Conservation (phyloP, 1,284 basidiomycete genomes). For the Irpex rosettiformis region DNA sequence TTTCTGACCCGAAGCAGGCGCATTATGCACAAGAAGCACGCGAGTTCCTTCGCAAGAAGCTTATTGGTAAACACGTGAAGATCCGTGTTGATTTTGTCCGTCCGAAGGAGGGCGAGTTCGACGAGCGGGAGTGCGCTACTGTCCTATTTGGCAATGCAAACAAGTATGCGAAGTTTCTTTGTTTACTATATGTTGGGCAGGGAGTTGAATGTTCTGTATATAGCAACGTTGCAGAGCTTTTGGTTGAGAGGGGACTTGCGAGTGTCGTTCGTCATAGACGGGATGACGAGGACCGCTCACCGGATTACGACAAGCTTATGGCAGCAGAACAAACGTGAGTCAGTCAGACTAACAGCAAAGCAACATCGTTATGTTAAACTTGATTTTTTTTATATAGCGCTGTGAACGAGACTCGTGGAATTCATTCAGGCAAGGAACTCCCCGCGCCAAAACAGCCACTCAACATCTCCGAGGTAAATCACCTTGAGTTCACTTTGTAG, state of each 20-base stretch:
- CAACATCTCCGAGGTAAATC: slow-evolving; percentile 82
- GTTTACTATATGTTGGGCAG: slow-evolving; percentile 20
- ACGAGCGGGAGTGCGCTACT: slow-evolving; percentile 89
- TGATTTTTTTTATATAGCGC: too few relatives aligned
- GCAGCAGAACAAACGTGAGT: slow-evolving; percentile 87
- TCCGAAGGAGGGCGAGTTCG: slow-evolving; percentile 90
- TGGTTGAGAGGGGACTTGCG: slow-evolving; percentile 91
- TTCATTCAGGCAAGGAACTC: slow-evolving; percentile 92
- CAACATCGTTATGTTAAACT: too few relatives aligned
- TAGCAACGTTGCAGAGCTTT: slow-evolving; percentile 88
- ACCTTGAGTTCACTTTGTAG: not conserved
- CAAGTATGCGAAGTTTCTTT: slow-evolving; percentile 69
- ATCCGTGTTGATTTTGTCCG: slow-evolving; percentile 86
- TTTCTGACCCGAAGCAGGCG: slow-evolving; percentile 84
- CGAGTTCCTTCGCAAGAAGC: slow-evolving; percentile 85
- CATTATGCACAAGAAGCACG: slow-evolving; percentile 90
- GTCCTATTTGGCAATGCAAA: slow-evolving; percentile 68
- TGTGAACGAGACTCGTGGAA: slow-evolving; percentile 73
- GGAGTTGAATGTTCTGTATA: slow-evolving; percentile 2
- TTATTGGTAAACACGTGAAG: slow-evolving; percentile 89
- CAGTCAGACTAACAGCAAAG: too few relatives aligned
- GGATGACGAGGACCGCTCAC: slow-evolving; percentile 93
- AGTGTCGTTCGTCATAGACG: slow-evolving; percentile 89
- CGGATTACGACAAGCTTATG: slow-evolving; percentile 94
- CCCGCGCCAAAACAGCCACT: slow-evolving; percentile 65